Evolutionary conservation across 305 asterid species (phyloP), one percentile per base, ranked within the genome.

Genomic region (Euphrasia arctica): DNA sequence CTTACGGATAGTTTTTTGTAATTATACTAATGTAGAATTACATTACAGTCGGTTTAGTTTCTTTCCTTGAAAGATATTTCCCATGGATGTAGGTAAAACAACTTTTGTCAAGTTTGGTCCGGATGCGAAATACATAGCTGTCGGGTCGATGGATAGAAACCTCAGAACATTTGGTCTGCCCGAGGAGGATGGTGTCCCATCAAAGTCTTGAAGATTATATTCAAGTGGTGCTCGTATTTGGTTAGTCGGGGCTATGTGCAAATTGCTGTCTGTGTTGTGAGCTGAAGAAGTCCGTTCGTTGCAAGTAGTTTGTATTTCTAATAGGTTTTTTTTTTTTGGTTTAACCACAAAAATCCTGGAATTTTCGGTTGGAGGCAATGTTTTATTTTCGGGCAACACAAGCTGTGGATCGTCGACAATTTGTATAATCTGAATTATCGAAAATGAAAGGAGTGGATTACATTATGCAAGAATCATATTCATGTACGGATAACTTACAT

Each of bases 121-220:
- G 0, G 97, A 92, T 75, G 97, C 98, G 12, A 73, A 84, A 39
- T 92, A 92, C 72, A 58, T 92, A 13, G 98, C 98, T 15, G 95
- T 84, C 45, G 98, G 98, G 63, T 87, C 98, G 4, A 89, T 89
- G 97, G 98, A 92, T 69, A 78, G 97, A 62, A 87, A 92, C 75
- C 87, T 92, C 25, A 80, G 98, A 81, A 81, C 85, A 78, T 92
- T 92, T 57, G 97, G 98, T 51, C 76, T 85, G 65, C 95, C 98
- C 0, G 79, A 59, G 56, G 91, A 82, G 73, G 84, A 77, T 14
- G 85, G 69, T 28, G 86, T 62, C 31, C 68, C 82, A 43, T 54
- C 70, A 1, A 91, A 89, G 74, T 67, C 83, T 66, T 89, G 83
- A 86, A 60, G 65, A 39, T 68, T 50, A 32, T 57, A 51, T 56